Evolutionary conservation across 768 basidiomycete genomes (phyloP).

Genomic region (Boletus tomentosulus): DNA sequence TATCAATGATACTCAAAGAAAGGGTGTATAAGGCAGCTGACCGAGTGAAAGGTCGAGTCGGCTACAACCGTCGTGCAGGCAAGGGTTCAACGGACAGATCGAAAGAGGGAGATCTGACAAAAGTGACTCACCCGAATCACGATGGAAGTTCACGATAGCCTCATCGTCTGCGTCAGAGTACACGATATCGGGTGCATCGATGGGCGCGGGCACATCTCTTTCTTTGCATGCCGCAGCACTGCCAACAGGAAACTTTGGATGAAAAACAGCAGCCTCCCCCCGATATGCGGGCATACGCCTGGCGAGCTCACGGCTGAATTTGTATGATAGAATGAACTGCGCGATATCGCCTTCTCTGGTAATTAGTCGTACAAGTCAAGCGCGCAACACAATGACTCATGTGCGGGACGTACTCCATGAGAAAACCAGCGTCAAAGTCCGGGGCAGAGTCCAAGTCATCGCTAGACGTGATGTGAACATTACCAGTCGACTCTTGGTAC

Average conservation of each 20-base stretch:
- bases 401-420: constrained; percentile 35
- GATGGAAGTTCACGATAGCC: constrained; percentile 27
- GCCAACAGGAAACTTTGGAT: constrained; percentile 29
- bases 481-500: constrained; percentile 47
- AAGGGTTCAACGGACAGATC: not conserved
- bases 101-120: not conserved
- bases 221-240: constrained; percentile 27
- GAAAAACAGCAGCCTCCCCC: constrained; percentile 13
- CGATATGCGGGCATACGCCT: constrained; percentile 45
- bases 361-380: not conserved
- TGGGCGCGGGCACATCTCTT: constrained; percentile 15
- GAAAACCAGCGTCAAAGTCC: constrained; percentile 43
- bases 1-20: not conserved
- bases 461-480: constrained; percentile 44
- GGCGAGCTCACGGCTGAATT: constrained; percentile 48
- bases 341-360: constrained; percentile 36
- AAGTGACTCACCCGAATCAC: constrained; percentile 12
- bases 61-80: not conserved
- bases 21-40: not conserved
- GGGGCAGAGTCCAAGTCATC: constrained; percentile 38
- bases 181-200: constrained; percentile 28
- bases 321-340: constrained; percentile 50
- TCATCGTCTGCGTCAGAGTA: constrained; percentile 35
- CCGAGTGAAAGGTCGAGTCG: constrained; percentile 12
- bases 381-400: not conserved